Evolutionary conservation across 305 asterid species (phyloP), one percentile per base, ranked within the genome.

Genomic region (Nicotiana rustica): DNA sequence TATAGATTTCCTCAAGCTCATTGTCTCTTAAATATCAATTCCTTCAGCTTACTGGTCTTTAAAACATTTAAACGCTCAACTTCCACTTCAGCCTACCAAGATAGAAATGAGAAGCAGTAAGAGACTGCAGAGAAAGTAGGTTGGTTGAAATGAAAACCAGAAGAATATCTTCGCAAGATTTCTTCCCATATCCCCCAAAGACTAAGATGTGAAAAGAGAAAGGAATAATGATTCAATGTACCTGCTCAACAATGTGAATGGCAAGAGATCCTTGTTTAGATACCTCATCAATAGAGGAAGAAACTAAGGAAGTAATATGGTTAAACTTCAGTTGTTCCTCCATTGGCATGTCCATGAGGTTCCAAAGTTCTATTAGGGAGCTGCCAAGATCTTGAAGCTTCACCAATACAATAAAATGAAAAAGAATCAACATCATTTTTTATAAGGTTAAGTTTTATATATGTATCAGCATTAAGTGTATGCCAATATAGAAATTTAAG

Each of bases 31-130:
- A 91, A 82, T 85, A 93, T 90, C 82, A 93, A 86, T 86, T 93
- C 97, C 86, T 89, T 92, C 92, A 91, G 85, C 91, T 91, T 93
- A 82, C 92, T 86, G 84, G 89, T 88, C 90, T 92, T 93, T 85
- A 89, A 79, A 85, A 84, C 86, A 82, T 86, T 93, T 82, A 93
- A 82, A 78, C 86, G 87, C 69, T 83, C 91, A 83, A 91, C 93
- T 86, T 92, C 97, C 88, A 84, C 87, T 87, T 90, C 93, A 83
- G 89, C 75, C 97, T 93, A 84, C 59, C 86, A 85, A 57, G 14
- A 36, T 69, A 61, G 81, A 81, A 86, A 87, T 65, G 60, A 77
- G 71, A 81, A 77, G 77, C 49, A 57, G 67, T 86, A 70, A 83
- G 84, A 77, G 81, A 80, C 6, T 12, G 47, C 56, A 52, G 25